A percentile compares a stretch with the other conserved stretches of the same genome.
These are phyloP conservation scores for Epichloe festucae DNA, from an alignment of 2,329 filamentous ascomycete species.

Conservation along the genomic window DNA sequence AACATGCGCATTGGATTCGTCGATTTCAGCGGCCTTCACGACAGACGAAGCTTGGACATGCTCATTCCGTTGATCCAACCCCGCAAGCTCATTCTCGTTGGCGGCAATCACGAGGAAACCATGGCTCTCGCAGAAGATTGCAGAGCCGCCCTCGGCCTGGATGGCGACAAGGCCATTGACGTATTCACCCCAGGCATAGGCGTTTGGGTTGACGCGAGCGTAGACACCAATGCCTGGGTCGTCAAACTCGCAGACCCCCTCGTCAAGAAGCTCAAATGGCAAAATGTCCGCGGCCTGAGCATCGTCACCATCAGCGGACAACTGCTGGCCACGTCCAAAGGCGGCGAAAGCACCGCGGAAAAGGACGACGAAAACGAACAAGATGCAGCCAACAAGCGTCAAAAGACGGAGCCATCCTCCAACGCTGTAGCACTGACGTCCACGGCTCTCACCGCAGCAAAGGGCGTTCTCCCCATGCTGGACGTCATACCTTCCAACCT, in stretches of 20 bases:
- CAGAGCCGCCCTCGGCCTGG: constrained; percentile 47
- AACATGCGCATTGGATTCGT: constrained; percentile 73
- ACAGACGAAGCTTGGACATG: constrained; percentile 88
- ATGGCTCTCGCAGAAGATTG: constrained; percentile 67
- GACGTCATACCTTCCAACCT: constrained; percentile 44
- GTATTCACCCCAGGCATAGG: constrained; percentile 77
- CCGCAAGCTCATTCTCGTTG: constrained; percentile 85
- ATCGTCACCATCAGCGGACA: constrained; percentile 86
- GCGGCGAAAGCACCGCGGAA: constrained; percentile 17
- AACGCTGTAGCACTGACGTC: constrained; percentile 11
- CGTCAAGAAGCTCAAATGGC: constrained; percentile 83
- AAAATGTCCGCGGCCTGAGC: constrained; percentile 77
- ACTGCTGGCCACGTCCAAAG: constrained; percentile 38
- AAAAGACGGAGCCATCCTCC: constrained; percentile 29
- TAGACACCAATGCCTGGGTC: constrained; percentile 95
- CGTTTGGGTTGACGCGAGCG: constrained; percentile 69
- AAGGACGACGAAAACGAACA: constrained; percentile 32
- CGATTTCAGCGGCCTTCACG: constrained; percentile 85
- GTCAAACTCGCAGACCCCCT: constrained; percentile 79
- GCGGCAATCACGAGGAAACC: constrained; percentile 69
- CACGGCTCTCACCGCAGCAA: constrained; percentile 3
- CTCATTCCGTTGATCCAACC: constrained; percentile 88
- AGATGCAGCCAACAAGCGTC: constrained; percentile 34
- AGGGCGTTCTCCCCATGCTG: constrained; percentile 32
- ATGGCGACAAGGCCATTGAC: constrained; percentile 42